These are phyloP conservation scores for Schizosaccharomyces cryophilus DNA, from an alignment of 805 yeast species.

Conservation along the genomic window DNA sequence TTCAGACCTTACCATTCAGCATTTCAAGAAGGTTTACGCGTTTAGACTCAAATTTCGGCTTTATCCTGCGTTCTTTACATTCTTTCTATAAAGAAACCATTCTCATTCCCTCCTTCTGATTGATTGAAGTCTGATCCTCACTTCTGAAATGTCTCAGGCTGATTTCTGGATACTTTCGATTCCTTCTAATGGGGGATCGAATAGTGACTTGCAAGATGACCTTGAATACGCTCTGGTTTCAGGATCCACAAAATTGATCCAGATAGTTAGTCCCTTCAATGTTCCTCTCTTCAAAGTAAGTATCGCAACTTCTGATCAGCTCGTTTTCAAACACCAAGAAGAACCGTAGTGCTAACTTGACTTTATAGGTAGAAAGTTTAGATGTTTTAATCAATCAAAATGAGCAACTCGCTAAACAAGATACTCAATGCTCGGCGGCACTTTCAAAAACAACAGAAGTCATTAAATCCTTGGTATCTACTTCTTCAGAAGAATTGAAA, in stretches of 20 bases:
- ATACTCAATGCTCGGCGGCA: slow-evolving; percentile 46
- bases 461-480: slow-evolving; percentile 25
- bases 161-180: neutral
- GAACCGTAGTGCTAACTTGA: no score
- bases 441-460: slow-evolving; percentile 58
- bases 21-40: no score
- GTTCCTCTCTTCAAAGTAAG: neutral
- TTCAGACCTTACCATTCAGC: no score
- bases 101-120: no score
- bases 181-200: neutral
- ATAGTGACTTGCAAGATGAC: neutral
- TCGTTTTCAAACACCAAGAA: no score
- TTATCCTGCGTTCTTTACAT: no score
- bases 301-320: neutral
- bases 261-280: neutral
- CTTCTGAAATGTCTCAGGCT: neutral
- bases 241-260: slow-evolving; percentile 15
- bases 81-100: no score
- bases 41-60: no score
- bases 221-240: slow-evolving; percentile 8
- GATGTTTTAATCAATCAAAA: slow-evolving; percentile 76
- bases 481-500: slow-evolving; percentile 20
- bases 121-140: no score
- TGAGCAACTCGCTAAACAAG: slow-evolving; percentile 68
- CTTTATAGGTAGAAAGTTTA: slow-evolving; percentile 82